Base-by-base conservation (phyloP, 495 filamentous ascomycete species). In the Penicillium pulvis region DNA sequence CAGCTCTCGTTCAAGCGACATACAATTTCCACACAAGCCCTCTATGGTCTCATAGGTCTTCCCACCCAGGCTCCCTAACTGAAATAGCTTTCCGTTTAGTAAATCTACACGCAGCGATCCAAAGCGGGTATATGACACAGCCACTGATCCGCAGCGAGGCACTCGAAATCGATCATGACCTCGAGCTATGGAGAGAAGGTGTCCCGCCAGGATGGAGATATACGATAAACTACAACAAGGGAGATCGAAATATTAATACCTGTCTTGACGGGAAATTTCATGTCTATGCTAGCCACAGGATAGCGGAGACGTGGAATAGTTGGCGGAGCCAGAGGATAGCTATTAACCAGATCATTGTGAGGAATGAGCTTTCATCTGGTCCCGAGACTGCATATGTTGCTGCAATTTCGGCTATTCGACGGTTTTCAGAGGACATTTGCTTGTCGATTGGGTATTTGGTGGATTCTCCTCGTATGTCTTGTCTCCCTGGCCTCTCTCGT, bases 391-490 rank as follows among this genome's bases (percentile, higher is more conserved):
- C 7, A 41, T 41, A 4, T 0, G 6, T 31, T 17, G 14, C 47
- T 17, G 26, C 30, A 11, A 33, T n/a, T 31, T 20, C 16, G 12
- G 30, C 17, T 7, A 17, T 50, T 17, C 26, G 26, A 5, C 47
- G 14, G 23, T 17, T 16, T 31, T 50, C 47, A 17, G 47, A 50
- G 11, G 23, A 17, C 8, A 9, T 50, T 35, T 50, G 23, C 30
- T 28, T 33, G 9, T 50, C 26, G 14, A 31, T 35, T 31, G 4
- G 12, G 8, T 50, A 26, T 26, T 23, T 50, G 5, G 7, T 26
- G 30, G 26, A 50, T 31, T 50, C 47, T 16, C 20, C 47, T 50
- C 47, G 47, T 50, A 50, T 31, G 19, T 23, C 45, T 8, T 47
- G 19, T 47, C 19, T 7, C 20, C 4, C 8, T 23, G 20, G 10